Percentiles rank a stretch among this genome's conserved stretches.
Conservation (phyloP, 176 grass and related monocot genomes). For the Metroxylon sagu region DNA sequence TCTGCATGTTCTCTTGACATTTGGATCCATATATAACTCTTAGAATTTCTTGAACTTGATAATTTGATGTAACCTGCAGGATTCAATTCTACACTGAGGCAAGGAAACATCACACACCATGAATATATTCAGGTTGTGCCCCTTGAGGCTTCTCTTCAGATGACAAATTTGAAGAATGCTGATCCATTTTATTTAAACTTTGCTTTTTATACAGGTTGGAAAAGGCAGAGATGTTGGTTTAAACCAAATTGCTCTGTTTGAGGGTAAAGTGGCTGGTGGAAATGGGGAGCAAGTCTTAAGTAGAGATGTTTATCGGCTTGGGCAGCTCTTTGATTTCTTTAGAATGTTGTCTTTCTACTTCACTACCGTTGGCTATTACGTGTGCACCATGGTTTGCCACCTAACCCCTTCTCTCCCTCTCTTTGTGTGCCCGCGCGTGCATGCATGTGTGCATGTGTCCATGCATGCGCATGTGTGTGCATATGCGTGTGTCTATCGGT, state of each 20-base stretch:
- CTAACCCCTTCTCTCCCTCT: not conserved
- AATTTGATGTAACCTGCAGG: constrained; percentile 31
- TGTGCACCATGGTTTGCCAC: constrained; percentile 78
- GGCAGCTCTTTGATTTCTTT: constrained; percentile 98
- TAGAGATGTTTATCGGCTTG: constrained; percentile 82
- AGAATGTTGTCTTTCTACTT: constrained; percentile 93
- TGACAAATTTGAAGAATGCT: too few species aligned
- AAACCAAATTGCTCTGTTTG: constrained; percentile 94
- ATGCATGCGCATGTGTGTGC: too few species aligned
- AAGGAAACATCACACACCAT: constrained; percentile 95
- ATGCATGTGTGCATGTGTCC: too few species aligned
- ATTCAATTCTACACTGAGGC: constrained; percentile 96
- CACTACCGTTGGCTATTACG: constrained; percentile 90
- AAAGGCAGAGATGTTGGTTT: constrained; percentile 95
- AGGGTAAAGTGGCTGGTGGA: constrained; percentile 94
- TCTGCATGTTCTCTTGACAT: too few species aligned
- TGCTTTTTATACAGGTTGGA: constrained; percentile 51
- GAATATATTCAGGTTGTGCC: constrained; percentile 89
- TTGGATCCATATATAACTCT: too few species aligned
- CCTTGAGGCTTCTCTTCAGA: not conserved
- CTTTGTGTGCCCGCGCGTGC: not conserved
- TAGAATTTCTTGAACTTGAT: too few species aligned
- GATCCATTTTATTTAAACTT: not conserved
- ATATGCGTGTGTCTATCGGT: not conserved
- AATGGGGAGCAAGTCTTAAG: constrained; percentile 95